These are phyloP conservation scores for Fomitopsis pulvina DNA, from an alignment of 768 basidiomycete species.

Conservation along the genomic window DNA sequence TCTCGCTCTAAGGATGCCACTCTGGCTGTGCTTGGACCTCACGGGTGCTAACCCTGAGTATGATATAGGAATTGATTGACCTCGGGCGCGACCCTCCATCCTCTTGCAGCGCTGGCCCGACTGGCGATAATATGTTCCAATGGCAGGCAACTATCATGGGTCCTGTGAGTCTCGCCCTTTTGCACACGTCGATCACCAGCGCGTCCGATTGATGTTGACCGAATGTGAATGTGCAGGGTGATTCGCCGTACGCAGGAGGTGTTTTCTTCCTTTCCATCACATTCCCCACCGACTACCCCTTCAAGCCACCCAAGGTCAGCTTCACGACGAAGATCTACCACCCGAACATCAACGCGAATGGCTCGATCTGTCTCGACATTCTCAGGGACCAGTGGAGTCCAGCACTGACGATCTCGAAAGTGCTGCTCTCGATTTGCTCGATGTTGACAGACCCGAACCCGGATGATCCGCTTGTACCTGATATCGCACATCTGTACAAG, in stretches of 20 bases:
- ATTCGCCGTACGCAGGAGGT: conserved; percentile 97
- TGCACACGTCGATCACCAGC: background rate
- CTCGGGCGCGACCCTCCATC: conserved; percentile 99
- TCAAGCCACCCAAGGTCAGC: conserved; percentile 99
- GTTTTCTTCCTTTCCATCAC: conserved; percentile 97
- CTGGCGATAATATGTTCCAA: conserved; percentile 97
- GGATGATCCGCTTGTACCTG: conserved; percentile 97
- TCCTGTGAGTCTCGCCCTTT: conserved; percentile 55
- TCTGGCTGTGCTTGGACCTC: background rate
- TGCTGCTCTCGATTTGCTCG: conserved; percentile 95
- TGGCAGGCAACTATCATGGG: conserved; percentile 99
- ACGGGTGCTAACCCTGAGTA: background rate
- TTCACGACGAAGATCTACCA: conserved; percentile 99
- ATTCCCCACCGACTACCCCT: conserved; percentile 97
- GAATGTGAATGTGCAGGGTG: conserved; percentile 48
- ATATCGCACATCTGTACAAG: conserved; percentile 99
- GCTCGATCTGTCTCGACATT: conserved; percentile 98
- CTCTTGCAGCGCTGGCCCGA: conserved; percentile 98
- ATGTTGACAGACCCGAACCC: conserved; percentile 99
- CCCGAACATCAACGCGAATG: conserved; percentile 99
- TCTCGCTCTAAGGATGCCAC: conserved; percentile 1
- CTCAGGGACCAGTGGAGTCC: conserved; percentile 99
- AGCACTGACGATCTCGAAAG: conserved; percentile 98
- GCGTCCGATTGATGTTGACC: conserved; percentile 7
- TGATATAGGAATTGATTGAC: conserved; percentile 88